Evolutionary conservation across 2,329 filamentous ascomycete genomes (phyloP).

Genomic region (Dothiorella sarmentorum): DNA sequence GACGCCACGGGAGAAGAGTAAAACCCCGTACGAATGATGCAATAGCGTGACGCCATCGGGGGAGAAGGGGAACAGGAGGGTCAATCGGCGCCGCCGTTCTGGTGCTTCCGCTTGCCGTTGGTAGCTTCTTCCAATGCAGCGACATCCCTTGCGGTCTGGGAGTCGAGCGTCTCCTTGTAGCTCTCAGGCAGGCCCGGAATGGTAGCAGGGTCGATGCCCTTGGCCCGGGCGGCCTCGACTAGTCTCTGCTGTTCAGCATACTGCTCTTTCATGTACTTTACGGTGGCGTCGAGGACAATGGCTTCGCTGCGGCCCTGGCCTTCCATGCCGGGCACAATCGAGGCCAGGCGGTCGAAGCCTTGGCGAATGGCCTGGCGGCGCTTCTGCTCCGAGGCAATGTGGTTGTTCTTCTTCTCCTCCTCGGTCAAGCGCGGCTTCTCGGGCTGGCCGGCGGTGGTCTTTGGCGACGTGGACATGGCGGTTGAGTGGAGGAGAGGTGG

Average conservation of each 20-base stretch:
- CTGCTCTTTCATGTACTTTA: slow-evolving; percentile 43
- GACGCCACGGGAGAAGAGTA: background rate
- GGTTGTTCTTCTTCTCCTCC: slow-evolving; percentile 69
- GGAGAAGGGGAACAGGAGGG: no score
- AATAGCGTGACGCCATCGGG: no score
- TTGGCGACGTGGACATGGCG: slow-evolving; percentile 16
- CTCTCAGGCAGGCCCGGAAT: slow-evolving; percentile 13
- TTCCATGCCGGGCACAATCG: slow-evolving; percentile 75
- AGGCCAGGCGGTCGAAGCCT: slow-evolving; percentile 77
- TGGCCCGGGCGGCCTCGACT: slow-evolving; percentile 24
- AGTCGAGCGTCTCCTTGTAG: slow-evolving; percentile 15
- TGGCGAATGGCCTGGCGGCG: slow-evolving; percentile 73
- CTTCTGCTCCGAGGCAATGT: slow-evolving; percentile 66
- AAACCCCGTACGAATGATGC: no score
- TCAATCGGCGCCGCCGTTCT: slow-evolving; percentile 6
- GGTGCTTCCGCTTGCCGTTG: slow-evolving; percentile 1
- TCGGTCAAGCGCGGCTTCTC: slow-evolving; percentile 65
- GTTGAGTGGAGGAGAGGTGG: background rate
- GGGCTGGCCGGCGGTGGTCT: slow-evolving; percentile 10
- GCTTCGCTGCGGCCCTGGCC: slow-evolving; percentile 84
- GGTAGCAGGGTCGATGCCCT: slow-evolving; percentile 8
- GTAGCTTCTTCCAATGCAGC: slow-evolving; percentile 1
- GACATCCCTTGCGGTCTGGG: slow-evolving; percentile 12
- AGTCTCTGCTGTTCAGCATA: slow-evolving; percentile 35
- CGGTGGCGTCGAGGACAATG: slow-evolving; percentile 64